Conservation (phyloP, 1,284 basidiomycete species). For the Jaminaea rosea region DNA sequence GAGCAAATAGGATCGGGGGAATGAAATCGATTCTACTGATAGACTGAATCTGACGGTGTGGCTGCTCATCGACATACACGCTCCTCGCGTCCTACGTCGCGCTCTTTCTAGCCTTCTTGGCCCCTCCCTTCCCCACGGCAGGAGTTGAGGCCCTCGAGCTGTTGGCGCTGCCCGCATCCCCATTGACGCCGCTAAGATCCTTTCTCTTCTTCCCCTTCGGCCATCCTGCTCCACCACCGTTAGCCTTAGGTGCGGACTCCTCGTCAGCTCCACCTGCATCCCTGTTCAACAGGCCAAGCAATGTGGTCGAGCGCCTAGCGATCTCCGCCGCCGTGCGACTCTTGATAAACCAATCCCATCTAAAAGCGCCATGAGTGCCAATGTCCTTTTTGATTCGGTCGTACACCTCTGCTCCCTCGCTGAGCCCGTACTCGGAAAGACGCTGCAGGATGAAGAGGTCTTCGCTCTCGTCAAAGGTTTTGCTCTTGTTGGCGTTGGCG, state of each 20-base stretch:
- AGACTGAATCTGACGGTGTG: no score
- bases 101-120: conserved; percentile 4
- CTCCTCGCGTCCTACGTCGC: not conserved
- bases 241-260: not conserved
- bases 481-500: conserved; percentile 53
- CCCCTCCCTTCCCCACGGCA: not conserved
- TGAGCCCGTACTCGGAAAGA: conserved; percentile 83
- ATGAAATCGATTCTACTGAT: no score
- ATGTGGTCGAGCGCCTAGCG: conserved; percentile 75
- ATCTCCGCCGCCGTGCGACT: conserved; percentile 84
- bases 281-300: conserved; percentile 51
- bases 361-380: conserved; percentile 86
- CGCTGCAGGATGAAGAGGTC: conserved; percentile 89
- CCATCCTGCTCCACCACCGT: not conserved
- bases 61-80: not conserved
- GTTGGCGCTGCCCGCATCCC: not conserved
- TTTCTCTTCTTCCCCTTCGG: not conserved
- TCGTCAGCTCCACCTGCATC: not conserved
- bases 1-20: no score
- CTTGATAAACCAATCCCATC: conserved; percentile 98
- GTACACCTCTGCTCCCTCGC: conserved; percentile 82
- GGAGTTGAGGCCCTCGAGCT: conserved; percentile 8
- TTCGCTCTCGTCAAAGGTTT: conserved; percentile 92
- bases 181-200: not conserved
- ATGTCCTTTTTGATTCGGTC: conserved; percentile 95